Base-by-base conservation (phyloP, 768 basidiomycete genomes). In the Bullera alba region DNA sequence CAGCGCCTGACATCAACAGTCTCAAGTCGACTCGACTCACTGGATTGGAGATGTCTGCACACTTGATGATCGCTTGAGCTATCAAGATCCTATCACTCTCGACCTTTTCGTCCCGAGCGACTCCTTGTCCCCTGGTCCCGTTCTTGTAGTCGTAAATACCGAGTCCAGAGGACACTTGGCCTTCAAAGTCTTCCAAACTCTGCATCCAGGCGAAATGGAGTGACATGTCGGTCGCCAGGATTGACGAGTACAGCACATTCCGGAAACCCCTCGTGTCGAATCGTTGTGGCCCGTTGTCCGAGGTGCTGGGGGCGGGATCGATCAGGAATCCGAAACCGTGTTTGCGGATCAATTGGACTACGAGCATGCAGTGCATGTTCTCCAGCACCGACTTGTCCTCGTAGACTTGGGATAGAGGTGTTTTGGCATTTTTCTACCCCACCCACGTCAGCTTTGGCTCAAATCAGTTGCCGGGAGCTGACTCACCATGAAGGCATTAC, bases 31-130 rank as follows among this genome's bases (percentile, higher is more conserved):
- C n/a, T 10, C 28, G 14, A 80, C 91, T 58, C 69, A 95, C 91
- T 15, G 95, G 93, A 71, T 99, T 99, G 69, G 88, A 91, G 65
- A 99, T 97, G 74, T 99, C 95, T 16, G 93, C 91, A 65, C 92
- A 95, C 73, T 99, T 97, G 70, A 99, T 83, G 45, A 99, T 75
- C 2, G 86, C 86, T 63, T 96, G 90, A 67, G 88, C 93, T 21
- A 90, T 72, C 46, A 93, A 73, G 22, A 86, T 76, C 59, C 85
- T 78, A 47, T 82, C 79, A 57, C 74, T 66, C 45, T 75, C 64
- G 15, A 43, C 55, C 22, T 42, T 50, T 23, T 50, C 48, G 10
- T 58, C 58, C 2, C 42, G 46, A 19, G 37, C 46, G 4, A 42
- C 42, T 17, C 47, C 53, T 62, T 59, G 26, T 44, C 28, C 47